Evolutionary conservation across 345 rosid species (phyloP), one percentile per base, ranked within the genome.

Genomic region (Corymbia maculata): DNA sequence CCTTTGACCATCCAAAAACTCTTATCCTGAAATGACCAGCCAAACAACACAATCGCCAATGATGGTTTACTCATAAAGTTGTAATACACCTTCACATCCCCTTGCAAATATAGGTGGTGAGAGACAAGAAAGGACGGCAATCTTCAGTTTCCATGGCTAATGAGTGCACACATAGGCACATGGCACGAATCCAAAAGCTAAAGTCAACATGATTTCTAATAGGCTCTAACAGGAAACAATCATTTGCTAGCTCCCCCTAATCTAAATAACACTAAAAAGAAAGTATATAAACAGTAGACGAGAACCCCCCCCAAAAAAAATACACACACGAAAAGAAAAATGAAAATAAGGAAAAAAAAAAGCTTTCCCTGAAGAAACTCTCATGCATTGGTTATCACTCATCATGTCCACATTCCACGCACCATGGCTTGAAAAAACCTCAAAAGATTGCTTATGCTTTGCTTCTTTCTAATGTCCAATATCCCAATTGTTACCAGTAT

Each of bases 1-100:
- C 91, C 91, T 91, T 93, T 97, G 52, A 92, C 80, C 91, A 93
- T 90, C 98, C 97, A 95, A 85, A 95, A 93, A 30, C 95, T 92
- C 90, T 94, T 95, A 90, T 94, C 93, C 93, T 97, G 94, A 88
- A 92, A 95, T 87, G 93, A 92, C 91, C 90, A 90, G 47, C 50
- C 89, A 85, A 88, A 61, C 82, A 75, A 75, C 26, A 75, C 49
- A 36, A 75, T 75, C 26, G 10, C 49, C 82, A 42, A 75, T 75
- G 26, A 75, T 9, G 82, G 80, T 68, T 32, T 16, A 16, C 32
- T 68, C 3, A 30, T 32, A 36, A 68, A 68, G 6, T 68, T 68
- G 32, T 32, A 32, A 32, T 32, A 68, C 42, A 21, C 80, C 47
- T 42, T 85, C 66, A 30, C 49, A 51, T 85, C 8, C 45, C 21